Base-by-base conservation (phyloP, 169 alveolate species). In the Cryptosporidium sp. region DNA sequence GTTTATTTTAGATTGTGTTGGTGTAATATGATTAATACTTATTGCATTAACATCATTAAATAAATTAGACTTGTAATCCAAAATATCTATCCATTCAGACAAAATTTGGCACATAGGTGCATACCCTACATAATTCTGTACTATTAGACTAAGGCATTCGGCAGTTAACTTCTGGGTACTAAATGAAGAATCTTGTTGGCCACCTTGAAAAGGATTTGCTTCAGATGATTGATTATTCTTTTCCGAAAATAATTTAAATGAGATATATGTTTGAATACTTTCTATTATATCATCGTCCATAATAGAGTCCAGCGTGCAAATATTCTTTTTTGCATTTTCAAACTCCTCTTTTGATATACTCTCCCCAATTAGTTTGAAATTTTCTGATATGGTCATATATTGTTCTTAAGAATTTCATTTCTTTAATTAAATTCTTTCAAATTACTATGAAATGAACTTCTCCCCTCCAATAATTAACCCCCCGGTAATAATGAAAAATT, bases 81-180 rank as follows among this genome's bases (percentile, higher is more conserved):
- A 23, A 43, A 62, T 80, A 35, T 43, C 31, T 33, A 80, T 80
- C 89, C 89, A 80, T 4, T 59, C 89, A 62, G 89, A 80, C 39
- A 80, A 45, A 16, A 80, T 48, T 31, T 80, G 80, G 29, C 89
- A 80, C 61, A 80, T 80, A 39, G 89, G 75, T 37, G 89, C 89
- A 62, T 31, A 80, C 6, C 89, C 89, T 21, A 62, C 68, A 14
- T 80, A 80, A 59, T 67, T 80, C 14, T 80, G 67, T 14, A 80
- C 59, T 12, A 80, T 26, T 26, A 80, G 18, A 41, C 59, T 80
- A 26, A 80, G 68, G 29, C 89, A 80, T 21, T 80, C 89, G 9
- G 70, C 59, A 26, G 39, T 29, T 16, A 39, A 41, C 62, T 80
- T 80, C 7, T 80, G 89, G 1, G 10, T 31, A 5, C 16, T 52